Conservation (phyloP, 345 rosid species). For the Reutealis trisperma region DNA sequence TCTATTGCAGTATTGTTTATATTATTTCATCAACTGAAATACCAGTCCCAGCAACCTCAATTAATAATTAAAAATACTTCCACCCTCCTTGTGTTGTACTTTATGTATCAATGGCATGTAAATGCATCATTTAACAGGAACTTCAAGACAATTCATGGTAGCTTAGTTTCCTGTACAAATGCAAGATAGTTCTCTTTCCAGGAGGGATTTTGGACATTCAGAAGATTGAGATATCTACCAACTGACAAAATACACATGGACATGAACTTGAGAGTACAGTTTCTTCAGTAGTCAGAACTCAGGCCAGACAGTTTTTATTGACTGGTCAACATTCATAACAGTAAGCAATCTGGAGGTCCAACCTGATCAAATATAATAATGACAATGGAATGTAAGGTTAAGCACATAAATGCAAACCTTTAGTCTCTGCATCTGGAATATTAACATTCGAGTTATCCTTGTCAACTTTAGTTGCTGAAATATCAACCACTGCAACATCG, state of each 20-base stretch:
- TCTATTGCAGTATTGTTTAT: too few relatives aligned
- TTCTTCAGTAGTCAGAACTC: neutral
- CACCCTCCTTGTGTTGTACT: neutral
- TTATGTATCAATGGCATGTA: neutral
- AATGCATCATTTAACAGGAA: neutral
- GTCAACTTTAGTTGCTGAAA: conserved; percentile 72
- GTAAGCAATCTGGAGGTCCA: neutral
- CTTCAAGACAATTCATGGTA: neutral
- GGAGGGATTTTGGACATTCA: neutral
- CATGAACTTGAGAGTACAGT: neutral
- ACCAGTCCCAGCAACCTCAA: neutral
- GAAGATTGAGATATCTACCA: neutral
- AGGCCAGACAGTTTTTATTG: neutral
- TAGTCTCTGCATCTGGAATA: conserved; percentile 87
- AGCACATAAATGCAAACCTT: conserved; percentile 53
- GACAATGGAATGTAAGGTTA: neutral
- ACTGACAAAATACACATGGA: neutral
- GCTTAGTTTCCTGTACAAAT: neutral
- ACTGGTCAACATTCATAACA: neutral
- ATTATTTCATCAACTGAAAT: neutral
- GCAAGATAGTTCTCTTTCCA: neutral
- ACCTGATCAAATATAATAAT: neutral
- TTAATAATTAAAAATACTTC: neutral
- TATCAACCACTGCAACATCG: conserved; percentile 77
- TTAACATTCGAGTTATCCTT: conserved; percentile 56